phyloP scores from a whole-genome alignment of 2,329 filamentous ascomycete genomes.

The Fusarium hainanense region DNA sequence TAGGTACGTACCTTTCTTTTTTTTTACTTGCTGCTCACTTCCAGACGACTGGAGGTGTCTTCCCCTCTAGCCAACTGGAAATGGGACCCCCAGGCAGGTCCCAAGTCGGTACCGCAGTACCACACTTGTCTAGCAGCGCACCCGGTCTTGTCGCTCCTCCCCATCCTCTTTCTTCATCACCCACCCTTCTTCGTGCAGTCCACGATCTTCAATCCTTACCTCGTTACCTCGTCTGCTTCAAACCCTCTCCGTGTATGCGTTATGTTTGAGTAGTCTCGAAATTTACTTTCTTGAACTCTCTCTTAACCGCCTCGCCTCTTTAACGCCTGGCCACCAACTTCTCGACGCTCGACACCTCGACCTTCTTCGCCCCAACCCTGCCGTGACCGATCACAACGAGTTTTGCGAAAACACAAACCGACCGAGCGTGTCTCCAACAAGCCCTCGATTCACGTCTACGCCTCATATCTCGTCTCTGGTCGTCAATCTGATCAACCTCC shows the following conservation, averaged over 20 bases:
- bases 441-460: slow-evolving; percentile 36
- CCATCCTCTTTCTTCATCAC: slow-evolving; percentile 50
- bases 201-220: slow-evolving; percentile 46
- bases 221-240: slow-evolving; percentile 38
- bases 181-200: slow-evolving; percentile 51
- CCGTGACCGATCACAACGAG: slow-evolving; percentile 47
- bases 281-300: slow-evolving; percentile 25
- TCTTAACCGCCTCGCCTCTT: slow-evolving; percentile 8
- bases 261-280: slow-evolving; percentile 45
- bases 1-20: slow-evolving; percentile 48
- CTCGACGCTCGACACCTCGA: slow-evolving; percentile 44
- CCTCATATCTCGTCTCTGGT: slow-evolving; percentile 27
- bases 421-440: slow-evolving; percentile 41
- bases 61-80: slow-evolving; percentile 44
- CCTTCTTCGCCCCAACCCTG: slow-evolving; percentile 43
- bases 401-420: slow-evolving; percentile 48
- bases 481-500: slow-evolving; percentile 10
- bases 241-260: slow-evolving; percentile 34
- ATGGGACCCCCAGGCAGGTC: slow-evolving; percentile 42
- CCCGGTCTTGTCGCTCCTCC: slow-evolving; percentile 53
- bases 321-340: slow-evolving; percentile 31
- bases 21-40: slow-evolving; percentile 23
- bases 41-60: slow-evolving; percentile 19
- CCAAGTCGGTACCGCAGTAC: slow-evolving; percentile 46
- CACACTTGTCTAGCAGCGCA: slow-evolving; percentile 48